These are phyloP conservation scores for Paecilomyces sp. DNA, from an alignment of 2,329 filamentous ascomycete species.

Conservation along the genomic window DNA sequence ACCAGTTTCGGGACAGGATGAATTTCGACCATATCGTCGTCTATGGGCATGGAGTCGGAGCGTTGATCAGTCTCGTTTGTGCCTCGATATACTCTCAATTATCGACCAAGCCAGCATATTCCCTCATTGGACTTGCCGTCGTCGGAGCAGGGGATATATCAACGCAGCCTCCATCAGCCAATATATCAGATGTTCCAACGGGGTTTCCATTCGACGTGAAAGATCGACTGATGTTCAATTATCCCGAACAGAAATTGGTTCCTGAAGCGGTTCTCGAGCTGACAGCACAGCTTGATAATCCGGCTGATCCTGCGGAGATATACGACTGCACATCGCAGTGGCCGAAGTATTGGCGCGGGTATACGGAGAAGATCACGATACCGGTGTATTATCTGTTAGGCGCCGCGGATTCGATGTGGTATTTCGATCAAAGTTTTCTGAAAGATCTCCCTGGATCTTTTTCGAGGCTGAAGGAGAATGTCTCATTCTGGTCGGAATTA, in stretches of 20 bases:
- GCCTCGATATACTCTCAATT: background rate
- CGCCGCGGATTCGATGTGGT: background rate
- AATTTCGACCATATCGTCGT: background rate
- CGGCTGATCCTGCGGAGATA: background rate
- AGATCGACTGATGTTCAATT: background rate
- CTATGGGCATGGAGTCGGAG: background rate
- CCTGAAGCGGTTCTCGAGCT: background rate
- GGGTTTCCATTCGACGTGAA: background rate
- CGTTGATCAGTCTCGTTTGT: background rate
- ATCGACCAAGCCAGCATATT: background rate
- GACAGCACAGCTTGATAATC: background rate
- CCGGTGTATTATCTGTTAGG: background rate
- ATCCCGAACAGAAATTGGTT: background rate
- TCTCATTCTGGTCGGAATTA: background rate
- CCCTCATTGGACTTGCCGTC: background rate
- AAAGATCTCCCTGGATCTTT: background rate
- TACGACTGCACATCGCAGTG: background rate
- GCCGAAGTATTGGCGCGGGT: background rate
- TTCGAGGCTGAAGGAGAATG: background rate
- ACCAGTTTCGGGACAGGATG: background rate
- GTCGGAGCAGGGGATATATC: background rate
- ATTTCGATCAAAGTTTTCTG: background rate
- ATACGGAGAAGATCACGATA: background rate
- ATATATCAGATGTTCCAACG: background rate
- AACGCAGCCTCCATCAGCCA: background rate